Evolutionary conservation across 1,284 basidiomycete genomes (phyloP).

Genomic region (Rhizoctonia solani): DNA sequence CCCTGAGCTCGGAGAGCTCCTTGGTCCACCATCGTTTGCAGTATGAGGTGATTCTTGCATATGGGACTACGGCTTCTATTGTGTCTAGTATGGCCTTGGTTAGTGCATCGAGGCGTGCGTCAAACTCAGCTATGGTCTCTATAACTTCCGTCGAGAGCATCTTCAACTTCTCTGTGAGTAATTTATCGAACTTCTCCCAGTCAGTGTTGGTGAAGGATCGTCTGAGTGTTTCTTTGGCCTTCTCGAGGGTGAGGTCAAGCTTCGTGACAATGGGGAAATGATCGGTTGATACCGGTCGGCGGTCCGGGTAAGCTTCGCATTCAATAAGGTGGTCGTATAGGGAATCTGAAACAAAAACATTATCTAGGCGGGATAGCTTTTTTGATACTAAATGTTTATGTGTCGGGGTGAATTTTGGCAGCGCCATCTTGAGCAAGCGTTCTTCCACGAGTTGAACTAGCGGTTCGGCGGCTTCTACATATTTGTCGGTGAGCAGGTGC

Average conservation of each 20-base stretch:
- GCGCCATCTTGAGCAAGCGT: neutral
- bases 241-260: neutral
- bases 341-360: neutral
- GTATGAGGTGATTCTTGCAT: neutral
- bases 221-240: neutral
- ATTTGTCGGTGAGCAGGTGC: conserved; percentile 9
- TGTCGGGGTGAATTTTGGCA: neutral
- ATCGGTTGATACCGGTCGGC: neutral
- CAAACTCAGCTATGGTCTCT: neutral
- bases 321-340: neutral
- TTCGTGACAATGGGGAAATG: conserved; percentile 1
- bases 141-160: neutral
- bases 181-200: conserved; percentile 34
- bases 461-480: neutral
- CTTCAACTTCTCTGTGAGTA: neutral
- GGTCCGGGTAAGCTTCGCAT: neutral
- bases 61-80: too few species aligned
- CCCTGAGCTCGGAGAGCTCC: conserved; percentile 4
- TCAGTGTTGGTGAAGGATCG: conserved; percentile 17
- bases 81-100: neutral
- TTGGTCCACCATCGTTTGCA: conserved; percentile 31
- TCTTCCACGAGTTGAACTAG: neutral
- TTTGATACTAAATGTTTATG: neutral
- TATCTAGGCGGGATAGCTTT: conserved; percentile 1
- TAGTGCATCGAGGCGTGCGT: neutral